Base-by-base conservation (phyloP, 2,329 filamentous ascomycete species). In the Verticillium longisporum region DNA sequence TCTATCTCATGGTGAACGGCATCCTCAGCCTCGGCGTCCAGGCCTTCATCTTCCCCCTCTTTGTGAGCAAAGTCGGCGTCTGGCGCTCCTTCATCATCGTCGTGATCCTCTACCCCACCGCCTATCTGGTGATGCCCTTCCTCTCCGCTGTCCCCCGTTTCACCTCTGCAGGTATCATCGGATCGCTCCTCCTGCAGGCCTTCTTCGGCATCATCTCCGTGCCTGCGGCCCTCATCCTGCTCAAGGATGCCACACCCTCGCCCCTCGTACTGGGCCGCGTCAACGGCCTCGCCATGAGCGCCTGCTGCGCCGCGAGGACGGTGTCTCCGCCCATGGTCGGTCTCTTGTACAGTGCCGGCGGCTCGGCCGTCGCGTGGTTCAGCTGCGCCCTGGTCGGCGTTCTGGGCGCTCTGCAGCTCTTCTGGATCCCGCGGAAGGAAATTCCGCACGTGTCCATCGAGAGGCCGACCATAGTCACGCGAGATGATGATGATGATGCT, bases 21-120 rank as follows among this genome's bases (percentile, higher is more conserved):
- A 74, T 89, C 64, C 86, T 92, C 61, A 89, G 89, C 0, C 80
- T 93, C 1, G 78, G 89, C 66, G 87, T 92, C 55, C 90, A 93
- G 73, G 89, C 83, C 1, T 73, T 91, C 55, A 77, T 93, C 34
- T 91, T 91, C 68, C 88, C 88, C 4, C 67, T 85, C 15, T 77
- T 88, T 63, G 85, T 88, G 3, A 80, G 83, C 60, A 81, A 77
- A 64, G 76, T 91, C 14, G 88, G 88, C 1, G 80, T 91, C 1
- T 91, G 87, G 87, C 80, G 77, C 57, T 80, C 88, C 0, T 88
- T 91, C 68, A 74, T 89, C 45, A 64, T 85, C 38, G 88, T 88
- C 65, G 86, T 88, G 0, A 68, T 88, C 11, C 75, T 88, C 1
- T 88, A 91, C 69, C 88, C 88, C 0, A 70, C 87, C 21, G 83